phyloP scores from a whole-genome alignment of 1,139 yeast genomes.

The Taiozyma sp. region DNA sequence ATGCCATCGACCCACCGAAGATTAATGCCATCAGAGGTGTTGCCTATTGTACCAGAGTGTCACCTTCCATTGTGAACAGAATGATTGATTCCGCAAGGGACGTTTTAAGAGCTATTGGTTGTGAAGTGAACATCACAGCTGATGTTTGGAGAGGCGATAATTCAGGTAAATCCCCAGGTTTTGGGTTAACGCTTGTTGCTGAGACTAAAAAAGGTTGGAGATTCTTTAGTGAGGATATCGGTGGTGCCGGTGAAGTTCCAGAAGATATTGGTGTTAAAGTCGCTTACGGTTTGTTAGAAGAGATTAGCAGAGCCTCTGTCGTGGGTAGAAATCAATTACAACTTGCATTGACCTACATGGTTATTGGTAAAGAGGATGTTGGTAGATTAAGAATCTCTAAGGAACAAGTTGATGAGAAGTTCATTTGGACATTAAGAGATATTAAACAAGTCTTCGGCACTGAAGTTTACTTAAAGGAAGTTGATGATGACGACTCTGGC shows the following conservation, averaged over 20 bases:
- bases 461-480: conserved; percentile 70
- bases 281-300: conserved; percentile 74
- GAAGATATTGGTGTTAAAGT: conserved; percentile 83
- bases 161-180: conserved; percentile 94
- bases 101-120: conserved; percentile 69
- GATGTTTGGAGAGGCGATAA: conserved; percentile 98
- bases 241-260: conserved; percentile 74
- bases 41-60: conserved; percentile 92
- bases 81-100: conserved; percentile 81
- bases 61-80: conserved; percentile 91
- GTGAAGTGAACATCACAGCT: conserved; percentile 91
- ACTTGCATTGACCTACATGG: conserved; percentile 73
- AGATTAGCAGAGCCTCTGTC: conserved; percentile 65
- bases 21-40: conserved; percentile 85
- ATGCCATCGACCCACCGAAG: conserved; percentile 72
- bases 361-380: conserved; percentile 90
- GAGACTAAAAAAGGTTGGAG: conserved; percentile 92
- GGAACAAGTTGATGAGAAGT: conserved; percentile 64
- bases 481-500: conserved; percentile 52
- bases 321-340: conserved; percentile 72
- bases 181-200: conserved; percentile 88
- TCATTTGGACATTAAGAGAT: conserved; percentile 69
- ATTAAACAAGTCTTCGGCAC: conserved; percentile 73
- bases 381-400: conserved; percentile 79
- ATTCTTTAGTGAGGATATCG: conserved; percentile 74